phyloP scores from a whole-genome alignment of 2,329 filamentous ascomycete species.

The Pseudopithomyces chartarum region DNA sequence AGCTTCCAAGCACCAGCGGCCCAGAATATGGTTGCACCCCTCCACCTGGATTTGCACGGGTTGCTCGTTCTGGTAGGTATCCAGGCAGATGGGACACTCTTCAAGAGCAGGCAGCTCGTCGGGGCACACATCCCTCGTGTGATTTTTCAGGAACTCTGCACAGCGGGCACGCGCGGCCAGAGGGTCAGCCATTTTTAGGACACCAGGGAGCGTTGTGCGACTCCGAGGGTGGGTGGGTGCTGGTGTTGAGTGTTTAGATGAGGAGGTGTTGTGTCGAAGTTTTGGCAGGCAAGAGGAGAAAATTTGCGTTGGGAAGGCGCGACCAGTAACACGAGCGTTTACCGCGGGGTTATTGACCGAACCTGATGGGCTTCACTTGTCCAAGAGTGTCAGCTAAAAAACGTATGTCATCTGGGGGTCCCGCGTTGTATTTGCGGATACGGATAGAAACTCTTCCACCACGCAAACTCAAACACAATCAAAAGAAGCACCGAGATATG shows the following conservation, averaged over 20 bases:
- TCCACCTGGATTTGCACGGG: conserved; percentile 17
- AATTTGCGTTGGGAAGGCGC: neutral
- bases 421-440: neutral
- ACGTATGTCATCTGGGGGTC: neutral
- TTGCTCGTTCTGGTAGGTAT: conserved; percentile 18
- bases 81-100: conserved; percentile 28
- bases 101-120: neutral
- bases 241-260: neutral
- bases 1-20: conserved; percentile 15
- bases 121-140: neutral
- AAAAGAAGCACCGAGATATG: neutral
- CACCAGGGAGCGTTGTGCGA: neutral
- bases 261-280: neutral
- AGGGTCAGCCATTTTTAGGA: neutral
- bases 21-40: conserved; percentile 23
- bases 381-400: no score
- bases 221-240: neutral
- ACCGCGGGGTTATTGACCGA: neutral
- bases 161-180: neutral
- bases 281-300: neutral
- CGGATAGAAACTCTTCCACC: neutral
- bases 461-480: neutral
- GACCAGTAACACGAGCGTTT: neutral
- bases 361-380: neutral
- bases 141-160: neutral